These are phyloP conservation scores for Colletotrichum neosansevieriae DNA, from an alignment of 2,329 filamentous ascomycete species.

Conservation along the genomic window DNA sequence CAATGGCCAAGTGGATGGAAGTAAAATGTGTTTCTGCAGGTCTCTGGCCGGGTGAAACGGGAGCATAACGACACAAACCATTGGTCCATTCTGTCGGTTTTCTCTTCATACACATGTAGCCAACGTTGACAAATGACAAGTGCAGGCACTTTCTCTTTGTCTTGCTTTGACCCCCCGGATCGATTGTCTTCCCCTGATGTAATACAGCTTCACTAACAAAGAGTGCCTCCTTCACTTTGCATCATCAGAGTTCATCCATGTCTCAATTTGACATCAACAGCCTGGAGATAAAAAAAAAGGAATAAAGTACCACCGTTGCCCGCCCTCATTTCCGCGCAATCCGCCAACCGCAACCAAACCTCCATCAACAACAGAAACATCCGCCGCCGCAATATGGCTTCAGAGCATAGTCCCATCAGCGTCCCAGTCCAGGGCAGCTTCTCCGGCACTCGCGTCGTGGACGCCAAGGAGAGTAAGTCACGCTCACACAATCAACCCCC, in stretches of 20 bases:
- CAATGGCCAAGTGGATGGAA: constrained; percentile 4
- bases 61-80: background rate
- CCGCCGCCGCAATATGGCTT: background rate
- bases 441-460: constrained; percentile 6
- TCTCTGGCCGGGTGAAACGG: background rate
- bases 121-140: background rate
- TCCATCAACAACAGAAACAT: background rate
- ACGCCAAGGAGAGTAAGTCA: background rate
- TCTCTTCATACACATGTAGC: background rate
- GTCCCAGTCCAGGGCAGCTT: background rate
- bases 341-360: background rate
- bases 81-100: background rate
- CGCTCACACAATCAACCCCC: background rate
- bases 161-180: background rate
- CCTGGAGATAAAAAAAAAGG: background rate
- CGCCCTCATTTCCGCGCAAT: background rate
- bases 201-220: background rate
- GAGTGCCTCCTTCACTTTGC: background rate
- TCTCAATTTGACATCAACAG: background rate
- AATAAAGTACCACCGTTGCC: background rate
- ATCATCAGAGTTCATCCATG: background rate
- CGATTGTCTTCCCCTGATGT: background rate
- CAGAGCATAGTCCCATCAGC: background rate
- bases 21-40: background rate
- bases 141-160: background rate